These are phyloP conservation scores for Arabidopsis suecica DNA, from an alignment of 345 rosid species.

Conservation along the genomic window DNA sequence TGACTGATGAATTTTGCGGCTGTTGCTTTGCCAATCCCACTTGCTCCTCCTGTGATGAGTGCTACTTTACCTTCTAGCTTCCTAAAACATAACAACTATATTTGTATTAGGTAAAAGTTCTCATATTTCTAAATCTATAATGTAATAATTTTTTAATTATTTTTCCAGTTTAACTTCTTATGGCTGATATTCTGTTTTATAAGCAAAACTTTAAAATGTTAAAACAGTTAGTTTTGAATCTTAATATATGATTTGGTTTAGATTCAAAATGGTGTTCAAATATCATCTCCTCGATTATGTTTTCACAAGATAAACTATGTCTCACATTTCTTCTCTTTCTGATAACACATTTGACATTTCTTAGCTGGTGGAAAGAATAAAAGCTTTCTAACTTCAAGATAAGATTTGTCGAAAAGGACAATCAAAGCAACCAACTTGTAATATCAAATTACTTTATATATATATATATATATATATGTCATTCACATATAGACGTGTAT, in stretches of 20 bases:
- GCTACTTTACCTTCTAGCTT: slow-evolving; percentile 90
- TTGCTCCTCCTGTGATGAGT: slow-evolving; percentile 86
- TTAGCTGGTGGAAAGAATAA: slow-evolving; percentile 24
- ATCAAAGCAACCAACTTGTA: slow-evolving; percentile 35
- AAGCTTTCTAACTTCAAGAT: slow-evolving; percentile 33
- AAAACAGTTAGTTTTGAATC: not conserved
- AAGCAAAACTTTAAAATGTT: too few species aligned
- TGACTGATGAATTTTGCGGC: slow-evolving; percentile 66
- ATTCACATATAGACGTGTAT: not conserved
- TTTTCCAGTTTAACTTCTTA: too few species aligned
- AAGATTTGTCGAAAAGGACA: slow-evolving; percentile 37
- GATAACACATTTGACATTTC: slow-evolving; percentile 5
- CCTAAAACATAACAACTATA: slow-evolving; percentile 37
- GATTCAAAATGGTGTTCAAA: not conserved
- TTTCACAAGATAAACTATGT: not conserved
- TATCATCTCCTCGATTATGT: not conserved
- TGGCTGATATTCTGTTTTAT: too few species aligned
- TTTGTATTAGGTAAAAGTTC: not conserved
- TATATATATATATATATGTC: too few species aligned
- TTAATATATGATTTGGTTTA: not conserved
- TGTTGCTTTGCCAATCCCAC: slow-evolving; percentile 84
- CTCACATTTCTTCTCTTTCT: not conserved
- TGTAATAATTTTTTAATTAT: not conserved
- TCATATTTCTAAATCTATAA: slow-evolving; percentile 1
- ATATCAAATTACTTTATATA: not conserved